Evolutionary conservation across 768 basidiomycete genomes (phyloP).

Genomic region (Boletus eberwhitei): DNA sequence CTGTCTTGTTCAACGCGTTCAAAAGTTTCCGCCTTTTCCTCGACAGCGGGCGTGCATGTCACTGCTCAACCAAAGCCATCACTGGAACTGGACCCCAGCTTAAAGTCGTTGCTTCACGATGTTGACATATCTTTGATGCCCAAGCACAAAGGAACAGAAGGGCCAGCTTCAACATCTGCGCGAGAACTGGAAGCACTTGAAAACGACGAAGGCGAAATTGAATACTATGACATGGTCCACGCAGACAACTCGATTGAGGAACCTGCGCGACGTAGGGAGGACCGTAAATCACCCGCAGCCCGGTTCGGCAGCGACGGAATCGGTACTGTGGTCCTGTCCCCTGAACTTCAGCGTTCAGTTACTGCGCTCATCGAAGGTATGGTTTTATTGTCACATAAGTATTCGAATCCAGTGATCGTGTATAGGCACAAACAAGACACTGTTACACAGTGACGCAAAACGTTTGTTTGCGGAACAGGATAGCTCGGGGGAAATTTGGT

Average conservation of each 20-base stretch:
- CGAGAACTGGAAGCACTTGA: constrained; percentile 58
- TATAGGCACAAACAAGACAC: constrained; percentile 60
- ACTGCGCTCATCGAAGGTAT: constrained; percentile 63
- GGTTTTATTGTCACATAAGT: constrained; percentile 11
- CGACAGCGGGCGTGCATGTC: constrained; percentile 29
- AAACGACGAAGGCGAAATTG: constrained; percentile 31
- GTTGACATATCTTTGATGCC: constrained; percentile 58
- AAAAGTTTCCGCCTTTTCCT: constrained; percentile 27
- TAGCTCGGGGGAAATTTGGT: constrained; percentile 44
- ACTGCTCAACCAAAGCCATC: constrained; percentile 51
- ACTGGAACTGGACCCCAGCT: constrained; percentile 62
- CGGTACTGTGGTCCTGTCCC: constrained; percentile 68
- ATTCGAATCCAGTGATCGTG: constrained; percentile 8
- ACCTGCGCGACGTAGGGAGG: constrained; percentile 29
- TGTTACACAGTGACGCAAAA: constrained; percentile 66
- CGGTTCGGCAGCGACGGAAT: constrained; percentile 71
- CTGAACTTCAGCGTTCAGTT: constrained; percentile 67
- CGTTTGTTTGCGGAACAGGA: constrained; percentile 55
- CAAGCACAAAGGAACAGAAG: constrained; percentile 33
- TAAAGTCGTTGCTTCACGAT: constrained; percentile 60
- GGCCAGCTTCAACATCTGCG: constrained; percentile 21
- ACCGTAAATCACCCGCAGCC: constrained; percentile 77
- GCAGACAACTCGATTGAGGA: constrained; percentile 32
- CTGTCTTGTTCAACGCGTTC: constrained; percentile 23
- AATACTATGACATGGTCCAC: constrained; percentile 32